Base-by-base conservation (phyloP, 129 eudicot species). In the Logfia minima region DNA sequence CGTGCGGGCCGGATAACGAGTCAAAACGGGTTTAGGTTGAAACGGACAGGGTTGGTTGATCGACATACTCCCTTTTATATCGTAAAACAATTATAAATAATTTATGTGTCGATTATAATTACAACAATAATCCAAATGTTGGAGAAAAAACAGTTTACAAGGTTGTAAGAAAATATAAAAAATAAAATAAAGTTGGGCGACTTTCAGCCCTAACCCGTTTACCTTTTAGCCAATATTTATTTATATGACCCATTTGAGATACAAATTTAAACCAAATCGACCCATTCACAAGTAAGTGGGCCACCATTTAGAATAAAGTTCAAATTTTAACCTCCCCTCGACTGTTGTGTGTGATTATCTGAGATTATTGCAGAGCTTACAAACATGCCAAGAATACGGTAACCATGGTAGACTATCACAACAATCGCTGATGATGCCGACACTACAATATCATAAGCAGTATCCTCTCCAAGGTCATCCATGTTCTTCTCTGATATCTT, bases 381-480 rank as follows among this genome's bases (percentile, higher is more conserved):
- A 55, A 32, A 81, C 85, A 79, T 93, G 87, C 63, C 86, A 77
- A 77, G 86, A 75, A 72, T 82, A 77, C 63, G 83, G 53, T 58
- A 82, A 75, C 74, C 72, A 75, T 13, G 68, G 76, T 52, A 90
- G 85, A 21, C 23, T 85, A 48, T 62, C 80, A 6, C 83, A 84
- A 66, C 87, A 90, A 21, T 80, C 83, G 28, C 21, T 86, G 61
- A 68, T 80, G 71, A 79, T 78, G 19, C 71, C 81, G 32, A 74
- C 89, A 51, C 87, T 88, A 13, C 79, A 76, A 75, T 79, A 84
- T 65, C 88, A 86, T 61, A 90, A 90, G 70, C 86, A 74, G 23
- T 93, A 93, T 84, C 79, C 64, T 41, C 3, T 75, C 61, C 89
- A 88, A 84, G 97, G 98, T 80, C 77, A 66, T 45, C 34, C 22